These are phyloP conservation scores for Phytopythium ostracodes DNA, from an alignment of 352 stramenopile species.

Conservation along the genomic window DNA sequence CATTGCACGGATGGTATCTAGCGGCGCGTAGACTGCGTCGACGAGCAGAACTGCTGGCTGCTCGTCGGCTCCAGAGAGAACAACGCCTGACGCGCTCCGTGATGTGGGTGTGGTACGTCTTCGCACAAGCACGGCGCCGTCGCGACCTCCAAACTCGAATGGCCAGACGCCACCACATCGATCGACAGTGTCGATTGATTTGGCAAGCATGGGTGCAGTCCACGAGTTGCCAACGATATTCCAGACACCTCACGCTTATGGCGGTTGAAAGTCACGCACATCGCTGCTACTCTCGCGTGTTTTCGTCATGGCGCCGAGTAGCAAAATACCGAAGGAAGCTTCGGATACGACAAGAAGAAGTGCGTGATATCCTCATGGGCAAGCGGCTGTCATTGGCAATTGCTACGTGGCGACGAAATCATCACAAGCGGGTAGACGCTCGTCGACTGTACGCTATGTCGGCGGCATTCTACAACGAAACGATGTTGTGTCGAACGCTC, in stretches of 20 bases:
- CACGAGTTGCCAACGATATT: neutral
- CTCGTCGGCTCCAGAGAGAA: neutral
- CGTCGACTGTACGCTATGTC: neutral
- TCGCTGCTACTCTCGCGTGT: neutral
- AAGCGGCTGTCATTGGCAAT: neutral
- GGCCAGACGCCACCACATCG: neutral
- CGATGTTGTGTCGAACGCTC: neutral
- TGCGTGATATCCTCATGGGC: neutral
- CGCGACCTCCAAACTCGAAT: neutral
- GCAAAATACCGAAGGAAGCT: neutral
- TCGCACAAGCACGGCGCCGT: neutral
- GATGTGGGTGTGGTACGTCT: conserved; percentile 1
- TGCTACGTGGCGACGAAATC: neutral
- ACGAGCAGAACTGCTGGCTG: neutral
- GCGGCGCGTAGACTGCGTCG: neutral
- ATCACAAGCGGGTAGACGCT: neutral
- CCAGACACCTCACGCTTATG: neutral
- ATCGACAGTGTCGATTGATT: neutral
- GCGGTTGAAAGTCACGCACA: neutral
- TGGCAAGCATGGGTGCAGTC: conserved; percentile 1
- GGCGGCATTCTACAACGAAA: neutral
- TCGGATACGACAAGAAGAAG: neutral
- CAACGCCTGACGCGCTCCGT: neutral
- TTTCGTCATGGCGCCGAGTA: neutral
- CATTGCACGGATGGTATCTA: conserved; percentile 2